Conservation (phyloP, 73 alveolate species). For the Effrenium voratum region DNA sequence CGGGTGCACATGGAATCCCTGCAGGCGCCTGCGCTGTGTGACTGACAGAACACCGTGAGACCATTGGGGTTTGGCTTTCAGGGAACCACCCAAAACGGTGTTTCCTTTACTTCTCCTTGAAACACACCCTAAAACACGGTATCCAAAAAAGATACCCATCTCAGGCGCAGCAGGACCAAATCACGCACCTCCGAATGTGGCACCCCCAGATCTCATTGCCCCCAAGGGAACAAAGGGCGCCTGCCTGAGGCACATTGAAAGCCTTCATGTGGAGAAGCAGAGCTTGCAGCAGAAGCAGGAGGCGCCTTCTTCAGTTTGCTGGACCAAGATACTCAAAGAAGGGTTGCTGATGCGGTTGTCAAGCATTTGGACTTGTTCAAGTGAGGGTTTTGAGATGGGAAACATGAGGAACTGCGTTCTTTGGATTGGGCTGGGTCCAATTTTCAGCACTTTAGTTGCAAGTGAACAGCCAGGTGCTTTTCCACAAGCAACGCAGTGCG, state of each 20-base stretch:
- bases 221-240: neutral
- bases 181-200: conserved; percentile 47
- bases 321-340: too few relatives aligned
- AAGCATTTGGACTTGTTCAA: neutral
- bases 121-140: too few relatives aligned
- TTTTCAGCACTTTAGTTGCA: neutral
- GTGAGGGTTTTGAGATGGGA: neutral
- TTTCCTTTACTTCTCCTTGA: too few relatives aligned
- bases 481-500: conserved; percentile 78
- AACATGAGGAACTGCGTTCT: neutral
- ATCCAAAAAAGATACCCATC: too few relatives aligned
- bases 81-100: too few relatives aligned
- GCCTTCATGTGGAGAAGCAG: conserved; percentile 72
- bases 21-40: neutral
- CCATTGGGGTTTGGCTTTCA: too few relatives aligned
- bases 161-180: conserved; percentile 71
- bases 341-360: too few relatives aligned
- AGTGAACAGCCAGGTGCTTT: conserved; percentile 32
- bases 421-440: too few relatives aligned
- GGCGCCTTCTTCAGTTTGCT: too few relatives aligned
- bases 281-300: conserved; percentile 80
- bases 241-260: conserved; percentile 58
- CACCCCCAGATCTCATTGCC: neutral
- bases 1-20: conserved; percentile 60
- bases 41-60: neutral